These are phyloP conservation scores for Solanum appendiculatum DNA, from an alignment of 257 asterid species.

Conservation along the genomic window DNA sequence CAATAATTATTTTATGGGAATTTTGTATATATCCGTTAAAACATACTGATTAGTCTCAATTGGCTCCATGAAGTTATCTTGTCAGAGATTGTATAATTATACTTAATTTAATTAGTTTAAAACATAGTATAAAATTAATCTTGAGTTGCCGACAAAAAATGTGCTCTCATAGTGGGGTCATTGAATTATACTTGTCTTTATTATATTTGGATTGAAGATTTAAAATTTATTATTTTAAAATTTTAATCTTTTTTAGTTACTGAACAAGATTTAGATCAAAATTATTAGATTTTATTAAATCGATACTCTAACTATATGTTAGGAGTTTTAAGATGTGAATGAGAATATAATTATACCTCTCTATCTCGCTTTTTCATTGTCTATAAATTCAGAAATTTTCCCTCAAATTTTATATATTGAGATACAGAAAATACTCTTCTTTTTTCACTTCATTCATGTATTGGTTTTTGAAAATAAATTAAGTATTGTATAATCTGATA, in stretches of 20 bases:
- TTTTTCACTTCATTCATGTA: no score
- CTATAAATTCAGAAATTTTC: no score
- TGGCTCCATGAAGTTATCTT: background rate
- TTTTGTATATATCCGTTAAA: background rate
- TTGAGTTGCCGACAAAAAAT: background rate
- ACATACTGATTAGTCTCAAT: background rate
- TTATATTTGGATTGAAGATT: background rate
- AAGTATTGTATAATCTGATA: accelerated
- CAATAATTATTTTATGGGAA: background rate
- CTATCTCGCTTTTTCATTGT: background rate
- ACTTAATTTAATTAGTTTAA: background rate
- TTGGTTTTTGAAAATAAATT: no score
- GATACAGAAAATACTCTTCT: no score
- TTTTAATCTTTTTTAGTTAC: background rate
- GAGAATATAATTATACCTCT: background rate
- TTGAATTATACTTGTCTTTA: background rate
- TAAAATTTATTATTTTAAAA: background rate
- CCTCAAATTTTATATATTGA: background rate
- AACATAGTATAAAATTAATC: background rate
- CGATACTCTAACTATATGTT: background rate
- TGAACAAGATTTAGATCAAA: background rate
- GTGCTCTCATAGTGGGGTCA: background rate
- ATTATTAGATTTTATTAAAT: background rate
- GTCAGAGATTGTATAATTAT: background rate
- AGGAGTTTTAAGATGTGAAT: background rate